Base-by-base conservation (phyloP, 2,329 filamentous ascomycete species). In the Colletotrichum graminicola region DNA sequence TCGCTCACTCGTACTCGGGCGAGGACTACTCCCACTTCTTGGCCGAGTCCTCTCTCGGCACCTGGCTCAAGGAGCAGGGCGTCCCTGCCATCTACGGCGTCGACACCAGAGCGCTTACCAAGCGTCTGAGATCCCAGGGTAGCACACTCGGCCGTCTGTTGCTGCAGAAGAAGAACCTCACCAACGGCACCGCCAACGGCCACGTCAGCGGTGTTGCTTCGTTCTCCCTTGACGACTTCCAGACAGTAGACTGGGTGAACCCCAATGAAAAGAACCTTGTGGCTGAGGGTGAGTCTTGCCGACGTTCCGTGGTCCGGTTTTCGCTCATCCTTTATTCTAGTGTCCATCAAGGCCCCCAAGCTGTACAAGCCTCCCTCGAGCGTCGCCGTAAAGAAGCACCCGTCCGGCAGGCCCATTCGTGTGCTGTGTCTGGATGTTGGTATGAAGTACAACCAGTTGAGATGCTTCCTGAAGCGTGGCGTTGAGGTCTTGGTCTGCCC, bases 401-500 rank as follows among this genome's bases (percentile, higher is more conserved):
- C 95, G 51, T 97, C 94, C 67, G 96, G 95, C 73, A 93, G 95
- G 76, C 88, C 92, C 61, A 88, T 98, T 71, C 93, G 95, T 79
- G 91, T 99, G 73, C 87, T 98, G 62, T 97, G 94, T 80, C 89
- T 99, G 76, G 96, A 99, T 84, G 95, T 99, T 76, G 96, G 96
- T 81, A 91, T 98, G 87, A 99, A 99, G 84, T 98, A 94, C 85
- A 99, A 98, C 85, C 96, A 99, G 85, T 88, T 99, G 77, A 90
- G 96, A 76, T 99, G 96, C 84, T 91, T 99, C 77, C 87, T 99
- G 71, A 92, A 91, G 77, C 91, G 96, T 76, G 96, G 96, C 66
- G 93, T 98, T 67, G 96, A 99, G 81, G 95, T 98, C 61, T 85
- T 97, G 75, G 94, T 98, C 67, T 95, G 96, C 74, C 96, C 96